Percentiles rank a stretch among this genome's conserved stretches.
Evolutionary conservation across 2,329 filamentous ascomycete species (phyloP).

Genomic region (Aspergillus pseudoterreus): DNA sequence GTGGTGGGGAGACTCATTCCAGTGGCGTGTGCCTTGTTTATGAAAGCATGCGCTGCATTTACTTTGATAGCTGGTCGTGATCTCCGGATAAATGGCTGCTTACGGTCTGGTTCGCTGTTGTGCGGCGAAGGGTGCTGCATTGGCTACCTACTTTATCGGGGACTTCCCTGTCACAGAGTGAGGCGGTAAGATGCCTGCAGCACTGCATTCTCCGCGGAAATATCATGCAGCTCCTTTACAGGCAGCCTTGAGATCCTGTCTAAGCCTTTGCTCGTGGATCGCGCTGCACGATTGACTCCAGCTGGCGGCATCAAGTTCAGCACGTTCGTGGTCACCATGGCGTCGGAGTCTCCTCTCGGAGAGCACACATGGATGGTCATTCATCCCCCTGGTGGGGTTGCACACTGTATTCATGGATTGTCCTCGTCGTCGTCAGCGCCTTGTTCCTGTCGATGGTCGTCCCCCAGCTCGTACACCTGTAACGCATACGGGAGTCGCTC

Average conservation of each 20-base stretch:
- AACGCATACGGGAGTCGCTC: no score
- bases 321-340: no score
- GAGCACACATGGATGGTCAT: no score
- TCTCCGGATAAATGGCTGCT: neutral
- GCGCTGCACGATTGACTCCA: slow-evolving; percentile 11
- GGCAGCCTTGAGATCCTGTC: slow-evolving; percentile 1
- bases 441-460: no score
- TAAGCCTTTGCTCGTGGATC: slow-evolving; percentile 2
- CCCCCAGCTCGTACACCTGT: no score
- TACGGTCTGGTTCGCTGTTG: neutral
- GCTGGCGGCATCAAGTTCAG: slow-evolving; percentile 1
- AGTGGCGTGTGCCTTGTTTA: neutral
- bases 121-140: neutral
- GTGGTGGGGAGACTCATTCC: neutral
- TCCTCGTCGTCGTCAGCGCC: no score
- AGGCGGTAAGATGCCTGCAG: neutral
- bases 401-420: no score
- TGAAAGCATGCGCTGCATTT: neutral
- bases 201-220: slow-evolving; percentile 7
- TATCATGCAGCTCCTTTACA: slow-evolving; percentile 1
- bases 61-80: neutral
- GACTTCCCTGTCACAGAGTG: neutral
- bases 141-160: neutral
- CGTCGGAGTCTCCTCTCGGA: no score
- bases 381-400: no score